Conservation (phyloP, 108 stramenopile species). For the Conticribra weissflogii region DNA sequence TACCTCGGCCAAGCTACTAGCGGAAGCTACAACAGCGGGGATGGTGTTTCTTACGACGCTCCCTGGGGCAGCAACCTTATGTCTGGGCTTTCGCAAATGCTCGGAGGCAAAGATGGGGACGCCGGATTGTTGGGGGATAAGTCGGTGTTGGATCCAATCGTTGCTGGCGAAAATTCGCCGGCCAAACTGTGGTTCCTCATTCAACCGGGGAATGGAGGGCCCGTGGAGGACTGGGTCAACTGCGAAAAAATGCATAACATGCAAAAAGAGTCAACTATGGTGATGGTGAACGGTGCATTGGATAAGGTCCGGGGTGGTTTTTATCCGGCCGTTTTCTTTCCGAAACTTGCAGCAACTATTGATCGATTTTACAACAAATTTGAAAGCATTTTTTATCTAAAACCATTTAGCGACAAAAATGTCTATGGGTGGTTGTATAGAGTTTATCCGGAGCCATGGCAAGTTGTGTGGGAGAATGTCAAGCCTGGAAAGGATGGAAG, state of each 20-base stretch:
- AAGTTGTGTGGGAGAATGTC: constrained; percentile 68
- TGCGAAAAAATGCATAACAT: constrained; percentile 56
- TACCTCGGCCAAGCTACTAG: constrained; percentile 25
- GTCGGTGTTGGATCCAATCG: constrained; percentile 57
- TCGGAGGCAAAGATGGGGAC: constrained; percentile 64
- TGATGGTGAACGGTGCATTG: constrained; percentile 84
- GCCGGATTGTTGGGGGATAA: constrained; percentile 74
- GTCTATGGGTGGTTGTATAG: constrained; percentile 61
- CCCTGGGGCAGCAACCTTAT: constrained; percentile 84
- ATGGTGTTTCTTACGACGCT: constrained; percentile 50
- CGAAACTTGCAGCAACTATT: constrained; percentile 73
- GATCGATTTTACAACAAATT: constrained; percentile 73
- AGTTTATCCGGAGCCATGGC: constrained; percentile 83
- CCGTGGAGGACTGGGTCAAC: constrained; percentile 92
- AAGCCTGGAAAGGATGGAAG: constrained; percentile 40
- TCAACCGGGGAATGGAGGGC: constrained; percentile 90
- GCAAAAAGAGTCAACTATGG: constrained; percentile 27
- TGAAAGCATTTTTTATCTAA: constrained; percentile 68
- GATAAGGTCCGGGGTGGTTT: constrained; percentile 88
- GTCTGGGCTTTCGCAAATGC: constrained; percentile 54
- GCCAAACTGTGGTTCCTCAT: constrained; percentile 57
- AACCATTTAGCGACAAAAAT: constrained; percentile 82
- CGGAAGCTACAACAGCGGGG: constrained; percentile 1
- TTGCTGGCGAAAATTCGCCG: constrained; percentile 39
- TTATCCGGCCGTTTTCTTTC: constrained; percentile 83